Evolutionary conservation across 1,139 yeast species (phyloP).

Genomic region (Hyphopichia khmerensis): DNA sequence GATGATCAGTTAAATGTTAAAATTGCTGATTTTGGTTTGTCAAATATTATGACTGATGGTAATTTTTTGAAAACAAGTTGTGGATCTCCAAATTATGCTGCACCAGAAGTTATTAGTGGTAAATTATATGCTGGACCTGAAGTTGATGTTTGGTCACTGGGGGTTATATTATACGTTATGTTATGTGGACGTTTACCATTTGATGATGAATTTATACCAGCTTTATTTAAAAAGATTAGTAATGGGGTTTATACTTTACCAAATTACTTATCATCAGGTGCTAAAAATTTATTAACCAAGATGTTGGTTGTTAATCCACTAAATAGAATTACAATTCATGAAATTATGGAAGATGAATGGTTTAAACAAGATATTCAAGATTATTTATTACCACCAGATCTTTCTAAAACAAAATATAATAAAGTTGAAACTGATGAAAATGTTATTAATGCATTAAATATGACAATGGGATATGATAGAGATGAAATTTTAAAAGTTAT

Average conservation of each 20-base stretch:
- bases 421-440: conserved; percentile 68
- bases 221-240: conserved; percentile 88
- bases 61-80: conserved; percentile 93
- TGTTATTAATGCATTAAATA: conserved; percentile 72
- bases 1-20: conserved; percentile 92
- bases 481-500: conserved; percentile 84
- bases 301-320: conserved; percentile 97
- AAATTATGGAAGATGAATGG: conserved; percentile 96
- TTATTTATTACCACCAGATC: conserved; percentile 73
- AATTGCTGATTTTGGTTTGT: conserved; percentile 94
- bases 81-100: conserved; percentile 98
- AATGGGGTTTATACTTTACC: conserved; percentile 96
- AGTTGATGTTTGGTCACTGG: conserved; percentile 98
- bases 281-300: conserved; percentile 79
- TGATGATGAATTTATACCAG: conserved; percentile 97
- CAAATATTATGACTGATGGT: conserved; percentile 98
- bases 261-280: conserved; percentile 82
- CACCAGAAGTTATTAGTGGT: conserved; percentile 97
- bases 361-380: conserved; percentile 81
- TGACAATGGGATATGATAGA: conserved; percentile 90
- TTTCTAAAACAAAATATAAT: conserved; percentile 40
- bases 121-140: conserved; percentile 98
- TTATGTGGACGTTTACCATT: conserved; percentile 96
- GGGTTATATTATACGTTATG: conserved; percentile 95
- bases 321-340: conserved; percentile 91